phyloP scores from a whole-genome alignment of 352 stramenopile genomes.

The Globisporangium heterothallicum region DNA sequence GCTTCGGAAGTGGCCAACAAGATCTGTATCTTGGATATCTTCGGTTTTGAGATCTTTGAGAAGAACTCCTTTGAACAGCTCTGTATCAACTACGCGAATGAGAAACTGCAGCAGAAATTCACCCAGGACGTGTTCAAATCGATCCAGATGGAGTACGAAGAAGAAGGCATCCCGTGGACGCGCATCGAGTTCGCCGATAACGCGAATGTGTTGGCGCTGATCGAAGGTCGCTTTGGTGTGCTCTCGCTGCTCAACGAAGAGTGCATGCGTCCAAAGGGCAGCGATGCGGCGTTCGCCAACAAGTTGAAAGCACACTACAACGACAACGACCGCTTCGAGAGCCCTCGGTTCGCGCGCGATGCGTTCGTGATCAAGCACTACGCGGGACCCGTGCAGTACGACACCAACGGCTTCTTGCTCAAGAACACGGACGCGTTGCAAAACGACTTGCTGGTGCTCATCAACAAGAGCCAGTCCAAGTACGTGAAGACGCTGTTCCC shows the following conservation, averaged over 20 bases:
- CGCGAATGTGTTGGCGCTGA: conserved; percentile 85
- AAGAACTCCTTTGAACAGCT: conserved; percentile 96
- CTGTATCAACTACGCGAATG: conserved; percentile 97
- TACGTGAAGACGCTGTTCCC: conserved; percentile 81
- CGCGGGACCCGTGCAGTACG: conserved; percentile 94
- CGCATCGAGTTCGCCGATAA: conserved; percentile 92
- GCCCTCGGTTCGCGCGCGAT: conserved; percentile 73
- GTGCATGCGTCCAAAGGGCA: conserved; percentile 86
- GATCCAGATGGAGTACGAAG: conserved; percentile 94
- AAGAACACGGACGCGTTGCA: conserved; percentile 96
- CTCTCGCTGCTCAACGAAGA: conserved; percentile 93
- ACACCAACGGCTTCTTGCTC: conserved; percentile 90
- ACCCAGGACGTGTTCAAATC: conserved; percentile 94
- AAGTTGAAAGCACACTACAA: conserved; percentile 87
- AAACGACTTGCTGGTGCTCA: conserved; percentile 87
- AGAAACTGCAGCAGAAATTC: conserved; percentile 92
- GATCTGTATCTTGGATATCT: conserved; percentile 95
- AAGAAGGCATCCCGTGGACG: conserved; percentile 91
- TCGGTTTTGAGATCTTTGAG: conserved; percentile 97
- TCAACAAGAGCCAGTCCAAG: conserved; percentile 57
- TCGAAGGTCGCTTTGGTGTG: conserved; percentile 86
- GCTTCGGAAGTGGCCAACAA: conserved; percentile 54
- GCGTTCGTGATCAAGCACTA: conserved; percentile 96
- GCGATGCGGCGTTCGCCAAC: conserved; percentile 79
- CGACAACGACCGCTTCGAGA: conserved; percentile 86